Percentiles rank a stretch among this genome's conserved stretches.
These are phyloP conservation scores for Tricholoma furcatifolium DNA, from an alignment of 768 basidiomycete genomes.

Conservation along the genomic window DNA sequence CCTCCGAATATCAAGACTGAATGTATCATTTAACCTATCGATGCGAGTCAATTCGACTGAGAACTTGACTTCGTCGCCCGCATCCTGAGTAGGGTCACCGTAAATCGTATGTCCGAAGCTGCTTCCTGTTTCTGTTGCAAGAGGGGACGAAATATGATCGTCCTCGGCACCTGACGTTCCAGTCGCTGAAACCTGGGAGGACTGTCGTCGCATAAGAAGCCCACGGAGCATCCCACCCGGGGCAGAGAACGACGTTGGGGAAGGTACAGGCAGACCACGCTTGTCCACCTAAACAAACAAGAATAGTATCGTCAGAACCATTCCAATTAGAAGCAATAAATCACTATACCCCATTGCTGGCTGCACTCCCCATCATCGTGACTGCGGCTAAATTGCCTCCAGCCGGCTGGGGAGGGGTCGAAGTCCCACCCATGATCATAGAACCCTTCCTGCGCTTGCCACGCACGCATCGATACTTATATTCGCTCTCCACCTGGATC, in stretches of 20 bases:
- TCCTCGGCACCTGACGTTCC: conserved; percentile 42
- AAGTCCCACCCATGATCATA: conserved; percentile 37
- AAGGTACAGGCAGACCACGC: conserved; percentile 84
- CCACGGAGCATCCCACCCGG: conserved; percentile 84
- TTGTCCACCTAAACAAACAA: conserved; percentile 68
- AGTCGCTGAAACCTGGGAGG: conserved; percentile 66
- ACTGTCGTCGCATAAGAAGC: conserved; percentile 86
- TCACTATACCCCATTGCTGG: conserved; percentile 77
- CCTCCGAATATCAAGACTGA: conserved; percentile 88
- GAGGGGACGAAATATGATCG: conserved; percentile 33
- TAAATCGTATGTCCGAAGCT: conserved; percentile 58
- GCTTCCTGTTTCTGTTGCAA: conserved; percentile 40
- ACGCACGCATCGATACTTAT: conserved; percentile 84
- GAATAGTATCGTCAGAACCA: conserved; percentile 6
- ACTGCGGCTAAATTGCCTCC: conserved; percentile 61
- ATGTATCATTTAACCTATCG: conserved; percentile 87
- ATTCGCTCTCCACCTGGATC: conserved; percentile 85
- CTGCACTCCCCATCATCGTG: conserved; percentile 77
- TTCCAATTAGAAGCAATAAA: conserved; percentile 11
- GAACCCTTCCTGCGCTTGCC: conserved; percentile 66
- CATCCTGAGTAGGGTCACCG: conserved; percentile 78
- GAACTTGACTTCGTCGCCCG: conserved; percentile 95
- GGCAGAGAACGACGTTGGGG: conserved; percentile 64
- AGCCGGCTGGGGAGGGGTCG: conserved; percentile 17
- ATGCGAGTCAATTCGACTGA: conserved; percentile 91